These are phyloP conservation scores for Nakaseomyces delphensis DNA, from an alignment of 1,139 yeast genomes.

Conservation along the genomic window DNA sequence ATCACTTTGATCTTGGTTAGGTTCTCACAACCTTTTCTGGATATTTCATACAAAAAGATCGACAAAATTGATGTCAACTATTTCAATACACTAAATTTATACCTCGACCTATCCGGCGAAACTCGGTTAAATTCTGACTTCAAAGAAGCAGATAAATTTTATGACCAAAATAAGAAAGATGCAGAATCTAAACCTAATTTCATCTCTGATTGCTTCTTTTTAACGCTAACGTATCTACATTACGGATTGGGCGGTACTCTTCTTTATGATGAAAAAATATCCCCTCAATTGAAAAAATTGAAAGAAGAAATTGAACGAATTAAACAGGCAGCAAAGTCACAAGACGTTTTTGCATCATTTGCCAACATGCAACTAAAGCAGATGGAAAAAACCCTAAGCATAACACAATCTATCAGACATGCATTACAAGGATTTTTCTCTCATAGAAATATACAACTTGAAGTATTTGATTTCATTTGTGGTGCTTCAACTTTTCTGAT, in stretches of 20 bases:
- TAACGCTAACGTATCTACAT: constrained; percentile 70
- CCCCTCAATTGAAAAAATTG: constrained; percentile 33
- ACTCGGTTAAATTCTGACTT: constrained; percentile 73
- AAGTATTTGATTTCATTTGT: constrained; percentile 64
- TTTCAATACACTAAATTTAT: constrained; percentile 38
- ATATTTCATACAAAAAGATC: constrained; percentile 53
- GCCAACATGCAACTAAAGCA: constrained; percentile 38
- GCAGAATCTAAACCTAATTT: constrained; percentile 48
- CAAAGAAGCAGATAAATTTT: constrained; percentile 56
- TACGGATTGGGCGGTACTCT: constrained; percentile 82
- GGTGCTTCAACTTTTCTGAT: constrained; percentile 70
- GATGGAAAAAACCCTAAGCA: constrained; percentile 37
- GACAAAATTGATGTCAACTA: constrained; percentile 70
- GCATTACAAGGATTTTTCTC: constrained; percentile 54
- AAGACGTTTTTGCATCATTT: constrained; percentile 29
- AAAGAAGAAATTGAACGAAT: constrained; percentile 45
- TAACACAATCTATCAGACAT: constrained; percentile 40
- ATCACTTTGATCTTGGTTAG: constrained; percentile 57
- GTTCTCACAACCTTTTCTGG: constrained; percentile 78
- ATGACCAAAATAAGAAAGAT: constrained; percentile 32
- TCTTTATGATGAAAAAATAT: constrained; percentile 48
- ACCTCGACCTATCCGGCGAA: constrained; percentile 66
- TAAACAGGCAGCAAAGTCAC: constrained; percentile 28
- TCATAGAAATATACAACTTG: constrained; percentile 47
- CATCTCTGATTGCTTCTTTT: constrained; percentile 77